A percentile compares a stretch with the other conserved stretches of the same genome.
phyloP scores from a whole-genome alignment of 23 red algal genomes.

The Agarophyton chilense region DNA sequence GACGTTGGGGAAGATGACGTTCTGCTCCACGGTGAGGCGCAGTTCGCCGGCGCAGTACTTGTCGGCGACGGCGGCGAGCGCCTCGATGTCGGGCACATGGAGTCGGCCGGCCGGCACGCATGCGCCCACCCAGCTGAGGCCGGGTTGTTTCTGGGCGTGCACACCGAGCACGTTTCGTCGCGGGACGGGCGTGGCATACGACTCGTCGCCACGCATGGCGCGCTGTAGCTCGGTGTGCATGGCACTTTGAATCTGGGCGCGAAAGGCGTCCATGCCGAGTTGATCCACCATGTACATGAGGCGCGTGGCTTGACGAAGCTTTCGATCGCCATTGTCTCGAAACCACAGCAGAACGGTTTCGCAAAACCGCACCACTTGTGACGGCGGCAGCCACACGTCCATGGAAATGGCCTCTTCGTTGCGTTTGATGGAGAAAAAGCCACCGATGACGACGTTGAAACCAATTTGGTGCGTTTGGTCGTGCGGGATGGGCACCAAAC shows the following conservation, averaged over 20 bases:
- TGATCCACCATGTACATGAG: conserved; percentile 92
- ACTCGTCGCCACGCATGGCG: conserved; percentile 17
- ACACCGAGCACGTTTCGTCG: conserved; percentile 79
- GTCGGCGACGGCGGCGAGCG: conserved; percentile 70
- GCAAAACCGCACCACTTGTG: conserved; percentile 71
- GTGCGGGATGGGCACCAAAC: conserved; percentile 72
- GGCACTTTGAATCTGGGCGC: conserved; percentile 29
- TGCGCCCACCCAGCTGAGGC: conserved; percentile 70
- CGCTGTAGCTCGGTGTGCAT: conserved; percentile 21
- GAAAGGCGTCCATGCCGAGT: conserved; percentile 61
- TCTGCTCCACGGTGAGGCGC: conserved; percentile 87
- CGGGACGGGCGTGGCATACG: conserved; percentile 50
- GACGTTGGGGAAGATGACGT: conserved; percentile 88
- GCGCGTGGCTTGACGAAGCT: conserved; percentile 51
- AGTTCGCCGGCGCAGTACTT: conserved; percentile 80
- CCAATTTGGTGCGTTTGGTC: conserved; percentile 43
- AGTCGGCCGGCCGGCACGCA: conserved; percentile 83
- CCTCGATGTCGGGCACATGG: conserved; percentile 33
- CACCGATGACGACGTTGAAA: conserved; percentile 91
- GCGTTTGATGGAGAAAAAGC: conserved; percentile 83
- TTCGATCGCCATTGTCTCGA: conserved; percentile 78
- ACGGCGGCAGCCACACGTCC: conserved; percentile 67
- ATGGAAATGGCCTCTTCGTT: conserved; percentile 68
- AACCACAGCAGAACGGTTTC: conserved; percentile 76
- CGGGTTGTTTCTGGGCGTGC: conserved; percentile 82